Evolutionary conservation across 257 asterid genomes (phyloP), one percentile per base, ranked within the genome.

Genomic region (Lycium barbarum): DNA sequence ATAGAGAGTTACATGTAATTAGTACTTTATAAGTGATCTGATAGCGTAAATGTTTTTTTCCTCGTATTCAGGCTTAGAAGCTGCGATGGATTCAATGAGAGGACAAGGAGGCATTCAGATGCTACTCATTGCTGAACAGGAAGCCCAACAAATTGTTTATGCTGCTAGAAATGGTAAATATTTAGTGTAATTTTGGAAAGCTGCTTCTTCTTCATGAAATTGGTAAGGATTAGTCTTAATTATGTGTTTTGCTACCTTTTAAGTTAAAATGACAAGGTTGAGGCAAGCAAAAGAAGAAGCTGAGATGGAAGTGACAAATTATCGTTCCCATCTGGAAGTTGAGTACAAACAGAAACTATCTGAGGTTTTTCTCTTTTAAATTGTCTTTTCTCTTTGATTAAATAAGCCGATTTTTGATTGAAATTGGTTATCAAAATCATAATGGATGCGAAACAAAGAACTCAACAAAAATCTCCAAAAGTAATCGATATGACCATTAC

Each of bases 41-140:
- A 26, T 26, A 26, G 33, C 33, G 33, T 26, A 26, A 26, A 26
- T 26, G 1, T 26, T 26, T 26, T 26, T 26, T 26, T 26, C 33
- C 33, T 35, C 38, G 66, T 71, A 61, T 12, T 55, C 61, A 11
- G 66, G 83, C 49, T 61, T 51, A 72, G 68, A 82, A 88, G 81
- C 70, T 12, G 38, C 38, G 33, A 95, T 96, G 99, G 99, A 94
- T 87, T 80, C 92, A 72, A 84, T 86, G 89, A 93, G 93, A 88
- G 97, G 96, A 58, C 98, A 93, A 89, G 97, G 97, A 67, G 97
- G 99, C 81, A 96, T 96, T 79, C 99, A 96, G 84, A 94, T 96
- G 99, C 91, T 96, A 35, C 92, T 94, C 3, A 88, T 92, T 22
- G 98, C 98, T 2, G 98, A 96, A 83, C 93, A 93, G 40, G 99